Conservation (phyloP, 768 basidiomycete species). For the Macrolepiota dolichaula region DNA sequence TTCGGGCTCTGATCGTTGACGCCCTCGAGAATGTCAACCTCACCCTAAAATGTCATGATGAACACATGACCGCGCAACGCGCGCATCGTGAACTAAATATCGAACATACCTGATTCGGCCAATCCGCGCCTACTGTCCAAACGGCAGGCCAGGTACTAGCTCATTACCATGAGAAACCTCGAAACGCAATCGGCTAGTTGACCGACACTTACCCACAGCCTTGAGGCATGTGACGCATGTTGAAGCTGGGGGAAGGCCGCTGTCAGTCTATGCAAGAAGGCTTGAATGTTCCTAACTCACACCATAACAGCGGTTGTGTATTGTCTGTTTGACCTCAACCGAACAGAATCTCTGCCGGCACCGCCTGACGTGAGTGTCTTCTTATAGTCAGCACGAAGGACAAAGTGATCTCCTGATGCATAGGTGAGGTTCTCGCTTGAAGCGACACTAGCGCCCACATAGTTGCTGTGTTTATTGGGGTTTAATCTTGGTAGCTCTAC, state of each 20-base stretch:
- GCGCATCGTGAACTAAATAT: constrained; percentile 11
- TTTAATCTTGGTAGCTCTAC: not conserved
- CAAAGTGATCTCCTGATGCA: constrained; percentile 47
- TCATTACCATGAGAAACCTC: not conserved
- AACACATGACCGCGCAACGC: constrained; percentile 7
- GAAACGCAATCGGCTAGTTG: constrained; percentile 6
- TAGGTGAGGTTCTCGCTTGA: constrained; percentile 53
- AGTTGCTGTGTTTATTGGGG: constrained; percentile 27
- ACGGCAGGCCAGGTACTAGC: constrained; percentile 47
- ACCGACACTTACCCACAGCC: constrained; percentile 40
- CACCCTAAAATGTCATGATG: constrained; percentile 31
- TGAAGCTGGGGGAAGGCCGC: constrained; percentile 20
- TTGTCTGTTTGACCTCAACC: constrained; percentile 48
- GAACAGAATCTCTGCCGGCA: constrained; percentile 56
- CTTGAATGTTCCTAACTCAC: constrained; percentile 25
- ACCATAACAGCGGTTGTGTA: constrained; percentile 53
- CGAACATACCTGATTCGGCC: constrained; percentile 26
- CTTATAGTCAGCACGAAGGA: constrained; percentile 53
- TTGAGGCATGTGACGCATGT: constrained; percentile 51
- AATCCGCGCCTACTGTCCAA: constrained; percentile 33
- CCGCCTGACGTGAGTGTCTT: constrained; percentile 44
- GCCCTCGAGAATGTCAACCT: constrained; percentile 54
- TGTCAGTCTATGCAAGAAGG: not conserved
- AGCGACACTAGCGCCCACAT: constrained; percentile 47
- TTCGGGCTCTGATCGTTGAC: constrained; percentile 56